Percentiles rank a stretch among this genome's conserved stretches.
These are phyloP conservation scores for Nymphaea thermarum DNA, from an alignment of 164 flowering plant species.

Conservation along the genomic window DNA sequence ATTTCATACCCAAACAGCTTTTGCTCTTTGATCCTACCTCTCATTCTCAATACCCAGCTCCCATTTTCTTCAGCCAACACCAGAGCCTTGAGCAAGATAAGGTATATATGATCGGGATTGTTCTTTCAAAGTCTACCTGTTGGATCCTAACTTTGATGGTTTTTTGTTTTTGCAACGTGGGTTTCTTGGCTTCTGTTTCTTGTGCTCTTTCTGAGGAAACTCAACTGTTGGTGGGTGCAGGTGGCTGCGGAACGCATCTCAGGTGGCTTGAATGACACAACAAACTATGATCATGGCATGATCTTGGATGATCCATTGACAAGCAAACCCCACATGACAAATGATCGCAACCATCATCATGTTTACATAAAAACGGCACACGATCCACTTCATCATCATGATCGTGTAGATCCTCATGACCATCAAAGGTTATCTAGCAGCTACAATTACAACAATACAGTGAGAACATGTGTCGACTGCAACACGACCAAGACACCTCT, in stretches of 20 bases:
- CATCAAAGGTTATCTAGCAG: background rate
- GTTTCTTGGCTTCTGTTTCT: no score
- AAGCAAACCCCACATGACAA: background rate
- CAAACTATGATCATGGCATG: background rate
- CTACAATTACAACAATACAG: background rate
- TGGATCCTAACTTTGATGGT: no score
- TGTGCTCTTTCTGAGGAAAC: no score
- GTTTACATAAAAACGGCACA: background rate
- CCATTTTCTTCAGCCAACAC: background rate
- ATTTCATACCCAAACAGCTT: background rate
- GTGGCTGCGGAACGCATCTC: background rate
- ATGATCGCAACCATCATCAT: background rate
- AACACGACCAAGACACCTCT: conserved; percentile 11
- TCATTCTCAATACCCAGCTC: background rate
- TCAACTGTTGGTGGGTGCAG: background rate
- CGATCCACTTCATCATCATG: background rate
- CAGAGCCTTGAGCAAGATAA: background rate
- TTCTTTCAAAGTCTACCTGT: no score
- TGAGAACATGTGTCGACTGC: conserved; percentile 12
- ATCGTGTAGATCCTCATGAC: background rate
- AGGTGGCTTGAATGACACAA: background rate
- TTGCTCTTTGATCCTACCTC: background rate
- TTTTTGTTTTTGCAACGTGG: no score
- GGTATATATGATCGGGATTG: background rate
- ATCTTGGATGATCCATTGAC: background rate